Percentiles rank a stretch among this genome's conserved stretches.
phyloP scores from a whole-genome alignment of 495 filamentous ascomycete genomes.

The Hypoxylon crocopeplum region DNA sequence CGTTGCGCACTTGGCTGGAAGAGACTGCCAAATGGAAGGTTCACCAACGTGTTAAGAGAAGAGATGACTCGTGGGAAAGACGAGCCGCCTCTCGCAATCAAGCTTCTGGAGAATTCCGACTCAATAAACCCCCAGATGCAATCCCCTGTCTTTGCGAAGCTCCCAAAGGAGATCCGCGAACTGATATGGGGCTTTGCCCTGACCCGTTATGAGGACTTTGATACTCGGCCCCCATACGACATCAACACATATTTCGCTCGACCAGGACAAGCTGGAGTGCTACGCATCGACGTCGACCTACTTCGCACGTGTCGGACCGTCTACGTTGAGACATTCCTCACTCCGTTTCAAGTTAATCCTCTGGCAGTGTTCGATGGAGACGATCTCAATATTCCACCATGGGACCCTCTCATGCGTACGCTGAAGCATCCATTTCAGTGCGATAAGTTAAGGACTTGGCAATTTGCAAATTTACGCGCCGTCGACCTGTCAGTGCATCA shows the following conservation, averaged over 20 bases:
- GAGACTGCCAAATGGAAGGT: too few species aligned
- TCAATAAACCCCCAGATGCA: conserved; percentile 20
- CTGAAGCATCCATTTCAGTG: conserved; percentile 3
- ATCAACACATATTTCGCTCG: conserved; percentile 13
- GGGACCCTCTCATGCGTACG: conserved; percentile 20
- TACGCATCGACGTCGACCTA: conserved; percentile 26
- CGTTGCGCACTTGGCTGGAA: too few species aligned
- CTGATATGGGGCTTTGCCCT: conserved; percentile 38
- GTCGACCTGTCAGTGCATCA: conserved; percentile 36
- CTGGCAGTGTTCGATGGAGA: conserved; percentile 35
- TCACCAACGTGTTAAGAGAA: too few species aligned
- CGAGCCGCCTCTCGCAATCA: conserved; percentile 32
- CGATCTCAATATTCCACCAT: conserved; percentile 19
- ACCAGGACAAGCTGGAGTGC: conserved; percentile 34
- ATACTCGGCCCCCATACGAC: conserved; percentile 21
- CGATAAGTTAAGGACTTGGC: conserved; percentile 33
- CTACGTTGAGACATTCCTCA: conserved; percentile 39
- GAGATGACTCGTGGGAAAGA: background rate
- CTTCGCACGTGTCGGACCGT: conserved; percentile 37
- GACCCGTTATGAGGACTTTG: conserved; percentile 35
- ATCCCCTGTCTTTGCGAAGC: conserved; percentile 31
- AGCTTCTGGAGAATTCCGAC: conserved; percentile 22
- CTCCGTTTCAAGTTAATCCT: conserved; percentile 38
- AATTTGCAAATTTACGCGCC: conserved; percentile 38
- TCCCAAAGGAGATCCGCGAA: conserved; percentile 37